phyloP scores from a whole-genome alignment of 2,329 filamentous ascomycete species.

The Penicillium brevicompactum region DNA sequence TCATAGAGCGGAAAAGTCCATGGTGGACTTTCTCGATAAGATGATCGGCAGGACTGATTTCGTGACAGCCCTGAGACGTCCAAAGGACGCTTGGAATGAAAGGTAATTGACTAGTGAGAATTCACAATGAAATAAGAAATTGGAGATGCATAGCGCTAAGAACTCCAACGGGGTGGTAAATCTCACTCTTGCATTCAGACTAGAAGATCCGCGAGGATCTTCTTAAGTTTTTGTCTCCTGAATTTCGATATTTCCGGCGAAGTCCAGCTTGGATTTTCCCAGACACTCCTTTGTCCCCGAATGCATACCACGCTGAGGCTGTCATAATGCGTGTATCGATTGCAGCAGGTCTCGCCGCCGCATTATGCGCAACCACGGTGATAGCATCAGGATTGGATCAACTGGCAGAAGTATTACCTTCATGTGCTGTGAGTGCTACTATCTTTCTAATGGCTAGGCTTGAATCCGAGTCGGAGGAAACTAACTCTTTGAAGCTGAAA shows the following conservation, averaged over 20 bases:
- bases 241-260: background rate
- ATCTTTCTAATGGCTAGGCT: background rate
- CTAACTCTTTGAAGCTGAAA: constrained; percentile 20
- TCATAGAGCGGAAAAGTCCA: background rate
- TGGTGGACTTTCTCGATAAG: background rate
- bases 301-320: constrained; percentile 2
- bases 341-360: constrained; percentile 4
- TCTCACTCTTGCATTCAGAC: background rate
- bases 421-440: constrained; percentile 24
- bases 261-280: background rate
- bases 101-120: background rate
- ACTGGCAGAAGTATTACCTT: constrained; percentile 18
- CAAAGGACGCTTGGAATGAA: background rate
- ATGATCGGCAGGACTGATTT: too few species aligned
- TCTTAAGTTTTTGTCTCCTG: background rate
- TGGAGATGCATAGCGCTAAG: background rate
- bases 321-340: constrained; percentile 11
- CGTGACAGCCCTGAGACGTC: too few species aligned
- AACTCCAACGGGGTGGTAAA: background rate
- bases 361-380: constrained; percentile 9
- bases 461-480: background rate
- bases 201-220: constrained; percentile 1
- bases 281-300: background rate
- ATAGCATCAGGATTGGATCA: constrained; percentile 11
- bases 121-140: background rate